phyloP scores from a whole-genome alignment of 164 flowering plant species.

The Nelumbo lutea region DNA sequence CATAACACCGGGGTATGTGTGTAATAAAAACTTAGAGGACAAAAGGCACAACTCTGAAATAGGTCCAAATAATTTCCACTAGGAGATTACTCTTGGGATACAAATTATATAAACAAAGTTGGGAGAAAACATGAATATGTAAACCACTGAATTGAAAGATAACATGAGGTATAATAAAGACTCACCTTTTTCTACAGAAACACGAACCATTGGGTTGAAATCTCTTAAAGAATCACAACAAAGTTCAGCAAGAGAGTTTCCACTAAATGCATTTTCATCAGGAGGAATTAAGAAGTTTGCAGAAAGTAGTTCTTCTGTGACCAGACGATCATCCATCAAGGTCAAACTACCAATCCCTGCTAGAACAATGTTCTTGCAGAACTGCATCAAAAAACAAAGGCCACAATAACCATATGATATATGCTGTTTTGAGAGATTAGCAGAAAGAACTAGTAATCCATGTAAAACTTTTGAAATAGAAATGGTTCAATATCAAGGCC shows the following conservation, averaged over 20 bases:
- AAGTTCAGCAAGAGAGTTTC: conserved; percentile 71
- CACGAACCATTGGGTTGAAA: conserved; percentile 91
- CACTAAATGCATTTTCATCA: conserved; percentile 42
- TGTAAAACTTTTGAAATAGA: background rate
- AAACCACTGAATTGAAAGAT: background rate
- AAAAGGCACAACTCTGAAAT: no score
- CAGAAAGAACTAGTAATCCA: background rate
- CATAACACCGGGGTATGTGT: no score
- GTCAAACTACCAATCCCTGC: conserved; percentile 98
- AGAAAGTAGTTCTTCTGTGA: conserved; percentile 53
- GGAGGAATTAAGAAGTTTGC: conserved; percentile 77
- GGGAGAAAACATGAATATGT: no score
- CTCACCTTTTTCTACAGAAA: conserved; percentile 75
- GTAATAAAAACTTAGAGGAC: no score
- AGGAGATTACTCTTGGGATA: no score
- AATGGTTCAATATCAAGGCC: background rate
- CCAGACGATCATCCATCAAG: conserved; percentile 66
- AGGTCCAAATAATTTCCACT: no score
- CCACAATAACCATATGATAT: background rate
- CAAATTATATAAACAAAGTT: no score
- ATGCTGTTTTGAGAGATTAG: background rate
- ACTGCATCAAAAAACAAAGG: conserved; percentile 37
- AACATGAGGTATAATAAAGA: background rate
- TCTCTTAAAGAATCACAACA: conserved; percentile 86
- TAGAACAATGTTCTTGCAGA: conserved; percentile 92